Evolutionary conservation across 495 filamentous ascomycete genomes (phyloP), one percentile per base, ranked within the genome.

Genomic region (Cercophora samala): DNA sequence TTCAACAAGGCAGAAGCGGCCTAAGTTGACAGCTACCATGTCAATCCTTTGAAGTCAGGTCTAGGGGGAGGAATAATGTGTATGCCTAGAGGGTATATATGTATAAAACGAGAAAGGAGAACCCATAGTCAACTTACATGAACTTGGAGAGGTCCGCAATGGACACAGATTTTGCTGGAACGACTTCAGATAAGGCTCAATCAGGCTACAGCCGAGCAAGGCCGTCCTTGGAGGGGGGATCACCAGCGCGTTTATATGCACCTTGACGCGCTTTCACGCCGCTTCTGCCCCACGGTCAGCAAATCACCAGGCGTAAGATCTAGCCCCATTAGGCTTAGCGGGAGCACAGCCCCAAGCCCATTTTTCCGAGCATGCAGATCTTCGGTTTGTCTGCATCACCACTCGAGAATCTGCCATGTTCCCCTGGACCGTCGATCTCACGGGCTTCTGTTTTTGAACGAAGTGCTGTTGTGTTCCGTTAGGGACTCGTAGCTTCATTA

Each of bases 161-260:
- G 37, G 13, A 46, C 13, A 29, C 8, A 8, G 8, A 29, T 29
- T 8, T 8, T 9, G 5, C 11, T 13, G 9, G 37, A 9, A 9
- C 37, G 15, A 46, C 9, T 46, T 56, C 22, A 56, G 19, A 56
- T 56, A 21, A 21, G 37, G 37, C 37, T 46, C 29, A 32, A 32
- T 8, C 29, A 8, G 29, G 29, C 37, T 46, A 46, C 37, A 8
- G 37, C 37, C 37, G 37, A 46, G 37, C 37, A 5, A 46, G 37
- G 37, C 37, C 37, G 37, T 46, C 37, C 37, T 46, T 61, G 26
- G 60, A 29, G 55, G 51, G 64, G 62, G 70, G 70, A 70, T 58
- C 46, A 24, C n/a, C 68, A 65, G 46, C 29, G 67, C 64, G 66
- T 71, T 73, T 73, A 73, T 73, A 71, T 73, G 69, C 66, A 64